Percentiles rank a stretch among this genome's conserved stretches.
Conservation (phyloP, 306 rosid genomes). For the Carpinus fangiana region DNA sequence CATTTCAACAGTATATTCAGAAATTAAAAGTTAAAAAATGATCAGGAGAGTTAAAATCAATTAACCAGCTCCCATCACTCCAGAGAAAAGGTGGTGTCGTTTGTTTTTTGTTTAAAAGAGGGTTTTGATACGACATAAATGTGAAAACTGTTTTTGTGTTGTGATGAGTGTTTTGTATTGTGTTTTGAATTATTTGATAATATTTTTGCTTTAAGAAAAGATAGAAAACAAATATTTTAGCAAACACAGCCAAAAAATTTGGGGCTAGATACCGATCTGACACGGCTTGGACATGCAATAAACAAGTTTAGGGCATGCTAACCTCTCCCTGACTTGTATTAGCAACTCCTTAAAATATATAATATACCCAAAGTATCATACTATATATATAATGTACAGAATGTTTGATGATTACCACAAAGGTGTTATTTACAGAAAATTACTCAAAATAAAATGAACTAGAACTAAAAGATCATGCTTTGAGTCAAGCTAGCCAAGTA, state of each 20-base stretch:
- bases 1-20: background rate
- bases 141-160: too few species aligned
- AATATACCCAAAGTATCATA: background rate
- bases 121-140: too few species aligned
- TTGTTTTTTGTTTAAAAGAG: too few species aligned
- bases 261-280: background rate
- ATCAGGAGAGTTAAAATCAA: background rate
- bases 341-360: too few species aligned
- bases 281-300: background rate
- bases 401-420: background rate
- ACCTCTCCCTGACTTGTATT: too few species aligned
- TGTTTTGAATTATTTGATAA: too few species aligned
- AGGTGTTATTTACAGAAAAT: background rate
- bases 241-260: background rate
- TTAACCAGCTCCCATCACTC: background rate
- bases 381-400: background rate
- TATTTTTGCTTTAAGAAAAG: too few species aligned
- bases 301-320: background rate
- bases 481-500: slow-evolving; percentile 4
- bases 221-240: too few species aligned
- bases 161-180: too few species aligned
- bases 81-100: background rate
- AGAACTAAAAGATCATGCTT: background rate
- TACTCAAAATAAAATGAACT: background rate
- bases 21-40: background rate